Conservation (phyloP, 176 grass and related monocot genomes). For the Aechmea fasciata region DNA sequence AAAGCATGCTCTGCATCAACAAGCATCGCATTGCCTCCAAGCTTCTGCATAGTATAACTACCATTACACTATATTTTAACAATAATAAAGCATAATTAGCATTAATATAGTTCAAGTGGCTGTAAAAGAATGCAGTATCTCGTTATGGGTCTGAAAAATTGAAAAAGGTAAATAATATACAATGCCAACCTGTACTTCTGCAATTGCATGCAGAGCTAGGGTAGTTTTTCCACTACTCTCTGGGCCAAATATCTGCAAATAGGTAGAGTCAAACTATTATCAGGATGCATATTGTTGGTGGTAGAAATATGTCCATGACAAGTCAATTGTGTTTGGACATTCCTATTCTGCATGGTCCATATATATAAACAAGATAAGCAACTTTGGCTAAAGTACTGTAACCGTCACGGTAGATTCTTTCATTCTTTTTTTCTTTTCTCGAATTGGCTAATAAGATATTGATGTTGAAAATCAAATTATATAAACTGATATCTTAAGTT, state of each 20-base stretch:
- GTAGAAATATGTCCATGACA: neutral
- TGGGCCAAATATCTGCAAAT: slow-evolving; percentile 74
- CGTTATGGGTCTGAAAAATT: neutral
- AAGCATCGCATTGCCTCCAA: slow-evolving; percentile 97
- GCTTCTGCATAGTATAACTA: slow-evolving; percentile 46
- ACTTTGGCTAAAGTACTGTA: neutral
- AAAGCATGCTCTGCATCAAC: slow-evolving; percentile 98
- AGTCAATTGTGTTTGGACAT: neutral
- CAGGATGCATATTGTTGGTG: neutral
- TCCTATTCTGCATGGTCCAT: neutral
- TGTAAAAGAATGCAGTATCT: neutral
- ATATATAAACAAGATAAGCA: slow-evolving; percentile 1
- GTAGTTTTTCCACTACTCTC: slow-evolving; percentile 99
- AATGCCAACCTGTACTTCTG: slow-evolving; percentile 76
- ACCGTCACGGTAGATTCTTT: neutral
- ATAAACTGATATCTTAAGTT: slow-evolving; percentile 16
- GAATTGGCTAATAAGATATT: slow-evolving; percentile 5
- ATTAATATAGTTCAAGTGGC: neutral
- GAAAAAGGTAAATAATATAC: neutral
- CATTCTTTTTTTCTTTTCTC: neutral
- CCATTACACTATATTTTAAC: no score
- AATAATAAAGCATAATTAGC: neutral
- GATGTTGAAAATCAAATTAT: slow-evolving; percentile 7
- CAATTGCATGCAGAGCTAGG: slow-evolving; percentile 92
- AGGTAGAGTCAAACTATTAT: slow-evolving; percentile 1